Conservation (phyloP, 371 early-diverging fungal genomes). For the Sporodiniella umbellata region DNA sequence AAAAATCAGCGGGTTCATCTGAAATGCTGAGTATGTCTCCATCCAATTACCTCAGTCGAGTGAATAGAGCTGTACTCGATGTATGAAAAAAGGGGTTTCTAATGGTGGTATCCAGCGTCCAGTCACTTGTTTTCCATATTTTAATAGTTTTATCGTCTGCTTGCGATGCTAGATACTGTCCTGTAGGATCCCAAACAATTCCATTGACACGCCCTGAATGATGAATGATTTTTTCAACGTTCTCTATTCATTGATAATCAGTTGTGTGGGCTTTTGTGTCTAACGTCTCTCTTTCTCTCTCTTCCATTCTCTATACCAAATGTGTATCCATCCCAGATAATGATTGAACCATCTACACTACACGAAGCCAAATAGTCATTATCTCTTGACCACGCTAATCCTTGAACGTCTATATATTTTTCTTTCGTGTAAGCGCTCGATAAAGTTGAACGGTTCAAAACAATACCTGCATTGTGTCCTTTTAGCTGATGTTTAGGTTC, state of each 20-base stretch:
- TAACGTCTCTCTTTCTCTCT: neutral
- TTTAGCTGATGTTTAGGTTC: constrained; percentile 71
- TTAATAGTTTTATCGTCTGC: constrained; percentile 89
- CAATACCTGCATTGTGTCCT: constrained; percentile 89
- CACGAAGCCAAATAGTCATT: constrained; percentile 87
- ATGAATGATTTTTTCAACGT: constrained; percentile 59
- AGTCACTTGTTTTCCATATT: constrained; percentile 86
- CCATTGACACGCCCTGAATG: constrained; percentile 96
- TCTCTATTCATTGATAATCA: too few relatives aligned
- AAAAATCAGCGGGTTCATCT: neutral
- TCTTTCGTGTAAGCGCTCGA: too few relatives aligned
- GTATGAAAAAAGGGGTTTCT: constrained; percentile 74
- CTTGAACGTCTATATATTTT: constrained; percentile 70
- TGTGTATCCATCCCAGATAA: constrained; percentile 81
- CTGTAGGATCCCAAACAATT: constrained; percentile 94
- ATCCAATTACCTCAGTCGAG: constrained; percentile 67
- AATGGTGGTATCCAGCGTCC: constrained; percentile 75
- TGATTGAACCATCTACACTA: constrained; percentile 80
- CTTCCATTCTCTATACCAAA: constrained; percentile 58
- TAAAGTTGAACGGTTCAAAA: too few relatives aligned
- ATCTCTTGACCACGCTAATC: constrained; percentile 90
- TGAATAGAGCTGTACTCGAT: constrained; percentile 82
- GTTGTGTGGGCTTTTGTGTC: neutral
- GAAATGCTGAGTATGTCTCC: too few relatives aligned
- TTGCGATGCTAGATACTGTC: constrained; percentile 91